phyloP scores from a whole-genome alignment of 495 filamentous ascomycete species.

The Arthonia radiata region DNA sequence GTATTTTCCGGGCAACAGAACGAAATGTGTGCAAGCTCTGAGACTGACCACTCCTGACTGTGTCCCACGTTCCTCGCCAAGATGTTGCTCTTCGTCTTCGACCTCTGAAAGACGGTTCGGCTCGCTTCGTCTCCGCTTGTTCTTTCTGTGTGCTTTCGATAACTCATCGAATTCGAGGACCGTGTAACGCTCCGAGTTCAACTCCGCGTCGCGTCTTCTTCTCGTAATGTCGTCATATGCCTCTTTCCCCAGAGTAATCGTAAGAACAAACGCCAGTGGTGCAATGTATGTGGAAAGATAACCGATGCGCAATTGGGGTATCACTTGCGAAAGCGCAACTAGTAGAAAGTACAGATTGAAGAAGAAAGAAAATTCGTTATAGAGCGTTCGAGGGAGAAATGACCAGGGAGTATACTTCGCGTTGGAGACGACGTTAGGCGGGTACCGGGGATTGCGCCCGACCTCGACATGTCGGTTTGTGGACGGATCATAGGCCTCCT shows the following conservation, averaged over 20 bases:
- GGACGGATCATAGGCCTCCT: constrained; percentile 11
- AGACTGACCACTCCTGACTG: too few species aligned
- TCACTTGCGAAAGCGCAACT: constrained; percentile 78
- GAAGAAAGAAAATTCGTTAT: constrained; percentile 98
- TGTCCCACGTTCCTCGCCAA: constrained; percentile 13
- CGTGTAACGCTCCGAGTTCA: constrained; percentile 76
- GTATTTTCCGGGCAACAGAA: too few species aligned
- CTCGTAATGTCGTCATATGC: constrained; percentile 81
- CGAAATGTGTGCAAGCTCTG: too few species aligned
- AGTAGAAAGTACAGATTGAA: constrained; percentile 98
- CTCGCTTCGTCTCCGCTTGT: constrained; percentile 7
- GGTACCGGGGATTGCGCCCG: constrained; percentile 27
- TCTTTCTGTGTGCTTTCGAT: constrained; percentile 10
- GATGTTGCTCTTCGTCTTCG: constrained; percentile 19
- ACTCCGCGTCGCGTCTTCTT: constrained; percentile 67
- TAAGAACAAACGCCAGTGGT: constrained; percentile 72
- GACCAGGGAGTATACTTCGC: constrained; percentile 94
- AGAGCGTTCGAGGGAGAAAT: constrained; percentile 81
- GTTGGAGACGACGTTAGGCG: constrained; percentile 80
- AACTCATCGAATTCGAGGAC: constrained; percentile 38
- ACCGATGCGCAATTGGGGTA: constrained; percentile 72
- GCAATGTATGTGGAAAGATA: constrained; percentile 89
- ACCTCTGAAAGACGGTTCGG: constrained; percentile 16
- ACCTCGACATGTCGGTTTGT: constrained; percentile 12
- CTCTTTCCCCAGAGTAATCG: constrained; percentile 85